Evolutionary conservation across 768 basidiomycete species (phyloP).

Genomic region (Boletus sp.): DNA sequence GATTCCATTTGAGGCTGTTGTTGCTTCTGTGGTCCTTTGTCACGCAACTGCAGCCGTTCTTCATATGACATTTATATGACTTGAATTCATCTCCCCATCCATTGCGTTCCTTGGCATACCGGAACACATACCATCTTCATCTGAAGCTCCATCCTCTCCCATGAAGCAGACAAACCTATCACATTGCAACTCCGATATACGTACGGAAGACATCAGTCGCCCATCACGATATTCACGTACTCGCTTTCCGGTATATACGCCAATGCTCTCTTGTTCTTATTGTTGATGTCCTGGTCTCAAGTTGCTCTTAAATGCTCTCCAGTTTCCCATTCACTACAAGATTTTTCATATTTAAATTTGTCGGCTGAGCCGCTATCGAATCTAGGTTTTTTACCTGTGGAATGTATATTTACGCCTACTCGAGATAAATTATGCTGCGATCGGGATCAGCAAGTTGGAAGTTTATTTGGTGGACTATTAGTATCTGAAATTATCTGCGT

Average conservation of each 20-base stretch:
- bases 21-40: neutral
- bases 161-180: slow-evolving; percentile 4
- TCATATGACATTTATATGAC: slow-evolving; percentile 8
- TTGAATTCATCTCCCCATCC: slow-evolving; percentile 2
- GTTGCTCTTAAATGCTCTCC: slow-evolving; percentile 5
- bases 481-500: neutral
- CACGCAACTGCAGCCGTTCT: neutral
- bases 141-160: neutral
- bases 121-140: neutral
- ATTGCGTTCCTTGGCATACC: neutral
- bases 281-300: slow-evolving; percentile 6
- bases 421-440: neutral
- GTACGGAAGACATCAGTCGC: slow-evolving; percentile 9
- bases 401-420: slow-evolving; percentile 1
- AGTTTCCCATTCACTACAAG: neutral
- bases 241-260: slow-evolving; percentile 12
- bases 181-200: neutral
- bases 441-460: neutral
- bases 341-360: slow-evolving; percentile 4
- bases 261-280: slow-evolving; percentile 14
- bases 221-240: slow-evolving; percentile 13
- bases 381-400: neutral
- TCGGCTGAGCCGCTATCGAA: slow-evolving; percentile 13
- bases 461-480: neutral
- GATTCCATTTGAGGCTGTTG: neutral